Evolutionary conservation across 306 rosid species (phyloP), one percentile per base, ranked within the genome.

Genomic region (Styphnolobium japonicum): DNA sequence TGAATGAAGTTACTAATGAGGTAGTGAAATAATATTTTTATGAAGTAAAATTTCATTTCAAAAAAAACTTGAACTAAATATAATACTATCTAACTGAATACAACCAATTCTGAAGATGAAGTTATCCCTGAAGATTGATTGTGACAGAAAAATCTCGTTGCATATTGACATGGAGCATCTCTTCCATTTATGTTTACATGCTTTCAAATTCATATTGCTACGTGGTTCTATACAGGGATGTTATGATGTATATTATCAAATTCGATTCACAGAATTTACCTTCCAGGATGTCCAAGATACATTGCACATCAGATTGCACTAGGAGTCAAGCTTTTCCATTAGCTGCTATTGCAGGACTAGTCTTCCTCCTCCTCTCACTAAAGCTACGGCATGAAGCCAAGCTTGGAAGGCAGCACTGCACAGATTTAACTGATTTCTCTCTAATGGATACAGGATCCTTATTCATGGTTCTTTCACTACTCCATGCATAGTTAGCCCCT

Each of bases 351-450:
- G 94, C 87, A 39, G 90, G 90, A 78, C 85, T 86, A 61, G 82
- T 81, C 85, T 84, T 88, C 89, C 87, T 95, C 87, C 90, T 88
- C 86, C 93, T 88, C 67, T 86, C 91, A 36, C 91, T 81, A 16
- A 86, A 90, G 88, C 93, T 90, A 31, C 89, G 78, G 73, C 93
- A 85, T 3, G 97, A 90, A 73, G 80, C 84, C 85, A 95, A 83
- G 90, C 91, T 84, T 3, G 99, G 96, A 80, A 95, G 88, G 78
- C 99, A 95, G 77, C 98, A 67, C 45, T 87, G 90, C 48, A 48
- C 37, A 53, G 94, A 77, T 58, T 88, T 87, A 21, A 87, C 67
- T 27, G 90, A 45, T 57, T 76, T 87, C 67, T 82, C 90, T 81
- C 64, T 75, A 25, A 53, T 73, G 4, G 33, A 21, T 58, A 29